Evolutionary conservation across 225 moss, liverwort and hornwort species (phyloP).

Genomic region (Sphagnum tenellum): DNA sequence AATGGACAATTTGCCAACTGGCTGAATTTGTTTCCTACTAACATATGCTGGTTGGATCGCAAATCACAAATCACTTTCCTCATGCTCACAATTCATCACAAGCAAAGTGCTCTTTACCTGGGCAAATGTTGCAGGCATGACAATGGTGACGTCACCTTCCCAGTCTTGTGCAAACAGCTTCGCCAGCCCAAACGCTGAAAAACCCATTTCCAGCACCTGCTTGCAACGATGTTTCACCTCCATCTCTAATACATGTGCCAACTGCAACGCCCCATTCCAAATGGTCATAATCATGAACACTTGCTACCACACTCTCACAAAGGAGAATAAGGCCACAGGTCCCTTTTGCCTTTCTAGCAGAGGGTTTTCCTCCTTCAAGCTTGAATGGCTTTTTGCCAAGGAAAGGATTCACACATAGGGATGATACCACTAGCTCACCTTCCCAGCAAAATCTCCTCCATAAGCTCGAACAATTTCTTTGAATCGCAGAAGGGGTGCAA

Average conservation of each 20-base stretch:
- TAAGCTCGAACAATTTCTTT: conserved; percentile 84
- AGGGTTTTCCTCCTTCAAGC: no score
- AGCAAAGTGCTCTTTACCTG: conserved; percentile 39
- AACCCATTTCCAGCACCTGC: conserved; percentile 86
- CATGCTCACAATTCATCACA: no score
- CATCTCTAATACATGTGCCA: conserved; percentile 90
- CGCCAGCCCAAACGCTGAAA: conserved; percentile 71
- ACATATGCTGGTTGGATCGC: no score
- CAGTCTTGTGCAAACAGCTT: conserved; percentile 96
- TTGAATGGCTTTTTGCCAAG: no score
- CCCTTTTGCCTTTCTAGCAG: no score
- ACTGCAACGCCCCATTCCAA: conserved; percentile 18
- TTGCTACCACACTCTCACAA: no score
- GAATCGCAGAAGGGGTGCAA: conserved; percentile 80
- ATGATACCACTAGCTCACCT: conserved; percentile 32
- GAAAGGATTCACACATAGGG: no score
- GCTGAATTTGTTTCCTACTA: no score
- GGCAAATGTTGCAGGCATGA: conserved; percentile 96
- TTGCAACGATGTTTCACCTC: conserved; percentile 98
- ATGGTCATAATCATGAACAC: no score
- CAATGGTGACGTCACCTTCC: conserved; percentile 99
- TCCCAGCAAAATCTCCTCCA: conserved; percentile 93
- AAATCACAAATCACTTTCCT: no score
- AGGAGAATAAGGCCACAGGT: no score
- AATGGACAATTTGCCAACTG: no score